Evolutionary conservation across 768 basidiomycete genomes (phyloP), one percentile per base, ranked within the genome.

Genomic region (Collybia nuda): DNA sequence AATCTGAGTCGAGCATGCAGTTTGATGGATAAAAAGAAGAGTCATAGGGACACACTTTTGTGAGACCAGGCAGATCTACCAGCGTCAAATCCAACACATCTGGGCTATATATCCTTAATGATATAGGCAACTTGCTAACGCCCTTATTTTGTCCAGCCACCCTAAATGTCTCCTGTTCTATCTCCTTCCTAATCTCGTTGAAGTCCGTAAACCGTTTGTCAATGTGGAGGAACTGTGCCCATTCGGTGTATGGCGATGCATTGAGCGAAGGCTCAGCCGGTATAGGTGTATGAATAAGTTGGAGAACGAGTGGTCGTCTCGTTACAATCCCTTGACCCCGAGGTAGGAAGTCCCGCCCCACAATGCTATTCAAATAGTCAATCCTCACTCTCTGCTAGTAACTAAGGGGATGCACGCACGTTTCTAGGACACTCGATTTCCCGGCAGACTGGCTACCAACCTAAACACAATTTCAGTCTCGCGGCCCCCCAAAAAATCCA

Each of bases 81-180:
- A 99, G 69, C 1, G 97, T 99, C 61, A 99, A 71, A 67, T 98
- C 96, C 57, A 98, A 74, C 29, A 99, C 97, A 59, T 93, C 84
- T 19, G 96, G 94, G 53, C 94, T 97, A 68, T 89, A 95, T 74
- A 99, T 97, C 65, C 93, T 82, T 41, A 99, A 78, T 51, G 94
- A 92, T 61, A 98, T 98, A 1, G 96, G 95, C 41, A 97, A 69
- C 65, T 95, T 94, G 72, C 93, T 95, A 52, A 99, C 88, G 40
- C 97, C 97, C 71, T 98, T 99, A 70, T 98, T 98, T 75, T 98
- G 95, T 0, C 97, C 97, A 0, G 97, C 97, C 15, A 99, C 95
- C 39, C 97, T 77, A 67, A 87, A 94, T 1, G 97, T 99, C 75
- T 99, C 97, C 65, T 91, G 88, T 69, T 99, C 97, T 52, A 99